phyloP scores from a whole-genome alignment of 768 basidiomycete species.

The Galerina marginata region DNA sequence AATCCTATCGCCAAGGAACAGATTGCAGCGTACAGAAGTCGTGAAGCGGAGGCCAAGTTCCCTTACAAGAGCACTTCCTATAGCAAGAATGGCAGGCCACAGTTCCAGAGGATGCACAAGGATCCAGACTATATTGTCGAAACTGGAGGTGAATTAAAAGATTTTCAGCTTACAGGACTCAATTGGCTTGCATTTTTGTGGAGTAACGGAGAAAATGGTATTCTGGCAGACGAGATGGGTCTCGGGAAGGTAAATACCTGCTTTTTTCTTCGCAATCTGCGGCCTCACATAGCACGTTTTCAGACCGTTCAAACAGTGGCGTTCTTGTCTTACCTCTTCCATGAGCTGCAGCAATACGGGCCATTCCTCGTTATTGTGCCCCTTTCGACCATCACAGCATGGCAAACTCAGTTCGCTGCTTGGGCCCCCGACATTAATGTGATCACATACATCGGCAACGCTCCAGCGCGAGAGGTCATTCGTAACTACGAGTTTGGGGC shows the following conservation, averaged over 20 bases:
- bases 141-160: slow-evolving; percentile 89
- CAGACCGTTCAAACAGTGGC: slow-evolving; percentile 96
- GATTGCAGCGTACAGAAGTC: slow-evolving; percentile 77
- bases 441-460: slow-evolving; percentile 94
- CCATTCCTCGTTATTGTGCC: slow-evolving; percentile 98
- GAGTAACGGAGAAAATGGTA: slow-evolving; percentile 94
- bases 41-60: slow-evolving; percentile 80
- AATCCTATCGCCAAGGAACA: slow-evolving; percentile 76
- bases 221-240: slow-evolving; percentile 99
- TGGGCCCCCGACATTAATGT: slow-evolving; percentile 99
- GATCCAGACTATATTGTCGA: slow-evolving; percentile 85
- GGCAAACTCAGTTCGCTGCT: slow-evolving; percentile 92
- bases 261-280: background rate
- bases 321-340: slow-evolving; percentile 94
- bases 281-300: slow-evolving; percentile 18
- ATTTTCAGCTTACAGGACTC: slow-evolving; percentile 96
- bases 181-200: slow-evolving; percentile 99
- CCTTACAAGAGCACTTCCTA: slow-evolving; percentile 85
- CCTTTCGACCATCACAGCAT: slow-evolving; percentile 96
- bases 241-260: slow-evolving; percentile 78
- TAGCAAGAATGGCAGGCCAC: slow-evolving; percentile 68
- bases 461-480: slow-evolving; percentile 87
- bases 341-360: slow-evolving; percentile 90
- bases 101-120: slow-evolving; percentile 81
- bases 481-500: slow-evolving; percentile 91